Conservation (phyloP, 2,329 filamentous ascomycete genomes). For the Ophiostoma piceae region DNA sequence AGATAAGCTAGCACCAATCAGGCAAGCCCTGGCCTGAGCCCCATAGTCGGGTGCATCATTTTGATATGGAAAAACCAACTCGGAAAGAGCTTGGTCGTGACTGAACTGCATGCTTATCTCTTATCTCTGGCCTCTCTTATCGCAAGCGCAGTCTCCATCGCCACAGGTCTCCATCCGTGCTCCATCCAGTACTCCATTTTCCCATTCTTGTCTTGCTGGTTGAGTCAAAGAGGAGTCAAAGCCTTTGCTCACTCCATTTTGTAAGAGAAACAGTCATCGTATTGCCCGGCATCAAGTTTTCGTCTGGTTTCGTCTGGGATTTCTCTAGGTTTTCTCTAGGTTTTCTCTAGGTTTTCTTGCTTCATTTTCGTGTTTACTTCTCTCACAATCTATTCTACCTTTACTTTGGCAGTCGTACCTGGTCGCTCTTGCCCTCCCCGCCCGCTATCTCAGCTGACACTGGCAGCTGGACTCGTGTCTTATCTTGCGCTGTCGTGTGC, state of each 20-base stretch:
- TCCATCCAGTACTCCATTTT: constrained; percentile 14
- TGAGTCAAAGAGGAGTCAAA: constrained; percentile 16
- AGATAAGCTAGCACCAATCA: background rate
- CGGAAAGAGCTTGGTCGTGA: background rate
- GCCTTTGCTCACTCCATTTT: constrained; percentile 6
- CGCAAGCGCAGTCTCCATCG: constrained; percentile 21
- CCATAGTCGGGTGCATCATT: background rate
- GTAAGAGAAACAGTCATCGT: constrained; percentile 1
- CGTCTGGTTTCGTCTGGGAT: background rate
- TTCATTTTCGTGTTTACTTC: too few species aligned
- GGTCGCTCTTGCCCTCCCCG: background rate
- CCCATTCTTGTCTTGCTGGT: constrained; percentile 2
- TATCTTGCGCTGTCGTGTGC: constrained; percentile 10
- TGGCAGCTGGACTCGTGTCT: background rate
- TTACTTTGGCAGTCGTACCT: background rate
- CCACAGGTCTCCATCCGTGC: constrained; percentile 17
- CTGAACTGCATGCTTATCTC: background rate
- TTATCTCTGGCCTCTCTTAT: constrained; percentile 7
- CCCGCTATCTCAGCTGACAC: constrained; percentile 1
- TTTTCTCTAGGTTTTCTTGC: too few species aligned
- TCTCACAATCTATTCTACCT: background rate
- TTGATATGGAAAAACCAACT: background rate
- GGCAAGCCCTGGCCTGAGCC: background rate
- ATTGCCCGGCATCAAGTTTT: background rate
- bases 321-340: background rate